Base-by-base conservation (phyloP, 2,329 filamentous ascomycete genomes). In the Colletotrichum abscissum region DNA sequence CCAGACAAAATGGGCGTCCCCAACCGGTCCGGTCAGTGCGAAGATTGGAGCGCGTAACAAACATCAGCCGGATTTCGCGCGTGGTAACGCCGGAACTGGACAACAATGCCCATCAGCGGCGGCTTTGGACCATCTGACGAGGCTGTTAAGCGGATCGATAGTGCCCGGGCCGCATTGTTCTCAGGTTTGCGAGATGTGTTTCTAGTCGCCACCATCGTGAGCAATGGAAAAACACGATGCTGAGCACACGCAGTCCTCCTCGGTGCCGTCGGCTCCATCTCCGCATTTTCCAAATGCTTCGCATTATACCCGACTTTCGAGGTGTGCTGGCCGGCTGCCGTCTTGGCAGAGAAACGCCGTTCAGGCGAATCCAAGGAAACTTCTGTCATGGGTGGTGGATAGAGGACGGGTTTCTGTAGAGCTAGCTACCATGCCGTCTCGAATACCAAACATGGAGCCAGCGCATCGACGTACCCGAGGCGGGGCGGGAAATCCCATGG, bases 241-340 rank as follows among this genome's bases (percentile, higher is more conserved):
- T 56, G 65, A 22, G 49, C 56, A 33, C 22, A 46, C 69, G 49
- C 26, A 60, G 26, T 49, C 56, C 26, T 56, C 33, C 33, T 69
- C 65, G 35, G 35, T 63, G 64, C 64, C 54, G 58, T 54, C 24
- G 30, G 58, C 38, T 42, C 58, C 65, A 19, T 58, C 46, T 57
- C 30, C 26, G 28, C 60, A 12, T 52, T 22, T 33, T 9, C 9
- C 5, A 59, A 12, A 42, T 58, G 62, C 16, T n/a, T 66, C 46
- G 63, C 33, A 57, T 22, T 24, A 28, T 28, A 22, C 63, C 30
- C 46, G 59, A 52, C 58, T 72, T 59, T 66, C 55, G n/a, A 49
- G 46, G 24, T 24, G 33, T 38, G 24, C 19, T 35, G 55, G 58
- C 65, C 65, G 69, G 65, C 58, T 63, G 55, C 65, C 65, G 58